A percentile compares a stretch with the other conserved stretches of the same genome.
Evolutionary conservation across 2,329 filamentous ascomycete genomes (phyloP).

Genomic region (Calonectria pseudoreteaudii): DNA sequence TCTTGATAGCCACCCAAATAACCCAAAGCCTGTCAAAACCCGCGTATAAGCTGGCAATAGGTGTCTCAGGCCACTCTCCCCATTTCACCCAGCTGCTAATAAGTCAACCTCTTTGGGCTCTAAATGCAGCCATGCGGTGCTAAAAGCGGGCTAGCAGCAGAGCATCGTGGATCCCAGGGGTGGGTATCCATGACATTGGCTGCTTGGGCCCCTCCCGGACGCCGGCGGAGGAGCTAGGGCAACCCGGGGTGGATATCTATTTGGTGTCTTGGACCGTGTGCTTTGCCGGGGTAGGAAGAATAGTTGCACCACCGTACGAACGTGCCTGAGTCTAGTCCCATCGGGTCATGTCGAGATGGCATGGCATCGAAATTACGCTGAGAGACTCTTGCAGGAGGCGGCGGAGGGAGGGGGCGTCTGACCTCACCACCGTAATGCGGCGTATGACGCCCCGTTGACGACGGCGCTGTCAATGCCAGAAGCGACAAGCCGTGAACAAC

Average conservation of each 20-base stretch:
- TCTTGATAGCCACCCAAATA: background rate
- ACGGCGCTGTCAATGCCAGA: background rate
- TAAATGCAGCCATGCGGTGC: background rate
- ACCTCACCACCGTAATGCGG: background rate
- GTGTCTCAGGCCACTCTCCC: background rate
- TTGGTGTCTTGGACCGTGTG: background rate
- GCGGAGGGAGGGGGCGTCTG: background rate
- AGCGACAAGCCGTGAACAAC: background rate
- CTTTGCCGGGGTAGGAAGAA: background rate
- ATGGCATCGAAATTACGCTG: background rate
- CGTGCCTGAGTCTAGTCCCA: background rate
- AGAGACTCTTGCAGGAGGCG: background rate
- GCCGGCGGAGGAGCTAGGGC: slow-evolving; percentile 4
- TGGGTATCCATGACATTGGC: background rate
- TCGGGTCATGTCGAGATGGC: background rate
- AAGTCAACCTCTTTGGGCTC: background rate
- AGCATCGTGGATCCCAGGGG: background rate
- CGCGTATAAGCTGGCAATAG: background rate
- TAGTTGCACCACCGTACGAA: background rate
- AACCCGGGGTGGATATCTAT: background rate
- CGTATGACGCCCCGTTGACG: background rate
- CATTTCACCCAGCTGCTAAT: background rate
- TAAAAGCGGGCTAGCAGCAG: slow-evolving; percentile 6
- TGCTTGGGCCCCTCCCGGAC: slow-evolving; percentile 9
- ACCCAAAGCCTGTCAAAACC: background rate